phyloP scores from a whole-genome alignment of 2,329 filamentous ascomycete genomes.

The Fusarium torreyae region DNA sequence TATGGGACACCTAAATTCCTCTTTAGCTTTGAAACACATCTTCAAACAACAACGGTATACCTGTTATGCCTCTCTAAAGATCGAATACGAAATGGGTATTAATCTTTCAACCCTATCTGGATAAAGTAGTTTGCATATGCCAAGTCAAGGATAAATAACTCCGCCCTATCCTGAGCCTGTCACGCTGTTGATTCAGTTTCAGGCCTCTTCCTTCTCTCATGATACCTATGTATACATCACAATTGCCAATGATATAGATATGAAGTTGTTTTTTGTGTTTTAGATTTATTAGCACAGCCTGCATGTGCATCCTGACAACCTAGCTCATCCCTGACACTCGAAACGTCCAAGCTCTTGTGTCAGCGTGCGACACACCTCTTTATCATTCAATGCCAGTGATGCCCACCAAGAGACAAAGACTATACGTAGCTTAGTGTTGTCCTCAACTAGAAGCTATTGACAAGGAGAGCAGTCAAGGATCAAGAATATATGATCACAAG shows the following conservation, averaged over 20 bases:
- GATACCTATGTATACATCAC: slow-evolving; percentile 4
- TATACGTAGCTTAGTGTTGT: not conserved
- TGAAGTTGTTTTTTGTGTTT: slow-evolving; percentile 1
- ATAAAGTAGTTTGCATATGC: too few species aligned
- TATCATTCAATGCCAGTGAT: not conserved
- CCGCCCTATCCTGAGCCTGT: not conserved
- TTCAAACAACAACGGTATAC: too few species aligned
- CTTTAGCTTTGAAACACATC: too few species aligned
- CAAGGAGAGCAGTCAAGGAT: not conserved
- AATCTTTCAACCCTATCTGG: too few species aligned
- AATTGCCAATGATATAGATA: slow-evolving; percentile 1
- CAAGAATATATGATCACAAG: not conserved
- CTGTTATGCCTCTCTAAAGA: too few species aligned
- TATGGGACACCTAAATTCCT: too few species aligned
- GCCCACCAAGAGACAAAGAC: not conserved
- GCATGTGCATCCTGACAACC: slow-evolving; percentile 1
- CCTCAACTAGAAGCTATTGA: not conserved
- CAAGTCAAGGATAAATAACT: not conserved
- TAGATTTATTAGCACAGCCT: slow-evolving; percentile 12
- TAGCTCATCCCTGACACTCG: slow-evolving; percentile 3
- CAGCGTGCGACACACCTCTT: not conserved
- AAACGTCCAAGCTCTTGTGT: slow-evolving; percentile 8
- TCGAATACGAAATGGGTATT: too few species aligned
- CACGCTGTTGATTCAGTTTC: slow-evolving; percentile 11
- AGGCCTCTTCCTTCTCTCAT: slow-evolving; percentile 7